phyloP scores from a whole-genome alignment of 2,329 filamentous ascomycete species.

The Epichloe uncinata region DNA sequence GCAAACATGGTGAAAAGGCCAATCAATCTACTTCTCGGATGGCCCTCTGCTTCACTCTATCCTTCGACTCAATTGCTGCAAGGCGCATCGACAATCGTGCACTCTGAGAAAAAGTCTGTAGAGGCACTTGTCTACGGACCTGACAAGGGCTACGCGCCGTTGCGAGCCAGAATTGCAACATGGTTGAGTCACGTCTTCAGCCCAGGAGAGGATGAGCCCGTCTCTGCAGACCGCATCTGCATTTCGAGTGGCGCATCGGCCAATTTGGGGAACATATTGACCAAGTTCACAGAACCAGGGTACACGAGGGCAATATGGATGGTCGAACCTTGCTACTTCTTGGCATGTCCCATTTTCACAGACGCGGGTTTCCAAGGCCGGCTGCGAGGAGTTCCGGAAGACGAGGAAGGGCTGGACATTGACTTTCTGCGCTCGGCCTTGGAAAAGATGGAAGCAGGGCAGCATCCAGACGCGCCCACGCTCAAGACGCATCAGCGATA shows the following conservation, averaged over 20 bases:
- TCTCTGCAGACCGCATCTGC: constrained; percentile 44
- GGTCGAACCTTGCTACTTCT: constrained; percentile 68
- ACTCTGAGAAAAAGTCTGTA: constrained; percentile 31
- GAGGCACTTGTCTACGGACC: constrained; percentile 57
- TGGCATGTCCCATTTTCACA: constrained; percentile 75
- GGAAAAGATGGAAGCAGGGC: constrained; percentile 15
- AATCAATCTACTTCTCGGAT: constrained; percentile 56
- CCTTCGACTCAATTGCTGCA: constrained; percentile 16
- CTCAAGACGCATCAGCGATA: constrained; percentile 1
- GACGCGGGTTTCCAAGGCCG: constrained; percentile 61
- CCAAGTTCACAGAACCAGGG: constrained; percentile 66
- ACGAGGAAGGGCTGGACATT: constrained; percentile 64
- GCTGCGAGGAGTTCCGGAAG: constrained; percentile 59
- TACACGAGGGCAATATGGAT: constrained; percentile 69
- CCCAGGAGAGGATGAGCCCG: background rate
- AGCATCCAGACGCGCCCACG: constrained; percentile 8
- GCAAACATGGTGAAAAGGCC: constrained; percentile 13
- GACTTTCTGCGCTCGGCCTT: constrained; percentile 27
- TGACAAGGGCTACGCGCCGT: constrained; percentile 58
- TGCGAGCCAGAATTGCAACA: constrained; percentile 52
- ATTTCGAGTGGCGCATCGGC: constrained; percentile 80
- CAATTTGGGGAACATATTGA: constrained; percentile 62
- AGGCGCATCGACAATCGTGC: constrained; percentile 37
- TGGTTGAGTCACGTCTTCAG: constrained; percentile 45
- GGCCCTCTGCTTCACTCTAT: constrained; percentile 51